Evolutionary conservation across 192 early-diverging fungal species (phyloP), one percentile per base, ranked within the genome.

Genomic region (Piromyces sp.): DNA sequence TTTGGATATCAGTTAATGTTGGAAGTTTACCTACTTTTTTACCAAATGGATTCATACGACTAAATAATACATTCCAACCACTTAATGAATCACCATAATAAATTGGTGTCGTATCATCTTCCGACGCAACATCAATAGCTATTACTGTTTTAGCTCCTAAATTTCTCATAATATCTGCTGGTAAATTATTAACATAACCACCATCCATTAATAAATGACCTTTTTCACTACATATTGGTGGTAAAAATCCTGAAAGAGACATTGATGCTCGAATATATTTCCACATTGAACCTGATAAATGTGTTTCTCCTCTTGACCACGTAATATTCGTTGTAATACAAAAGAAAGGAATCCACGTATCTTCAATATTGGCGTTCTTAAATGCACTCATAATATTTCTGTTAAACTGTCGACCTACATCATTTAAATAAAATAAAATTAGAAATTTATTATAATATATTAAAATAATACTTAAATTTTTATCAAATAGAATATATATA

Each of bases 161-260:
- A 36, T 37, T 79, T 16, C 84, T 83, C 85, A 92, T 87, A 26
- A 95, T 88, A 81, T 92, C 92, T 5, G 96, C 98, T 0, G 98
- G 98, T 82, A 99, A 86, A 85, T 98, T 98, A 85, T 98, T 96
- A 87, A 98, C 90, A 85, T 99, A 99, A 9, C 98, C 98, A 81
- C 98, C 98, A 84, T 99, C 98, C 17, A 99, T 92, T n/a, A 99
- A 87, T 93, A 99, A 92, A 83, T 96, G 90, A 30, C 98, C 98
- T 82, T 97, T 93, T 85, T 98, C 96, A 84, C 42, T 51, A 51
- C 95, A 98, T 38, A 99, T 87, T 0, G 98, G 98, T 3, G 98
- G 98, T 82, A 99, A 87, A 84, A 94, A 98, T 13, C 96, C 96
- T 11, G 95, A 93, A 16, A 99, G 88, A 5, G 96, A 97, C 98